phyloP scores from a whole-genome alignment of 73 alveolate species.

The Blepharisma japonicum region DNA sequence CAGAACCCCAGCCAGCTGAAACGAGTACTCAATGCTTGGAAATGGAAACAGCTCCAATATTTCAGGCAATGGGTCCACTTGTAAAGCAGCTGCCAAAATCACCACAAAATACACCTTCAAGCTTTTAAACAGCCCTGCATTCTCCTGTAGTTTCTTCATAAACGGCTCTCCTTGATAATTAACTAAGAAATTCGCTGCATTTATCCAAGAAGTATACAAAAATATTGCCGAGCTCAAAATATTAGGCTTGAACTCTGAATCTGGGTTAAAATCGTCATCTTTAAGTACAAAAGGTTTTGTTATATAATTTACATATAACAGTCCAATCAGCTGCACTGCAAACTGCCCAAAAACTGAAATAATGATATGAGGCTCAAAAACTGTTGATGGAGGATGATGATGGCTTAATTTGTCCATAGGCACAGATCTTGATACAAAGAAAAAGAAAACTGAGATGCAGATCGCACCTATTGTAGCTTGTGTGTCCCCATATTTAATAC shows the following conservation, averaged over 20 bases:
- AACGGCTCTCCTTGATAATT: slow-evolving; percentile 91
- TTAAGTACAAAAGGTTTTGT: slow-evolving; percentile 59
- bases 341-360: slow-evolving; percentile 67
- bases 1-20: too few relatives aligned
- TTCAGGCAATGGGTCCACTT: background rate
- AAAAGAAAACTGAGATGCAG: slow-evolving; percentile 62
- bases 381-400: slow-evolving; percentile 70
- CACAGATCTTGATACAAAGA: slow-evolving; percentile 64
- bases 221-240: slow-evolving; percentile 82
- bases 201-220: slow-evolving; percentile 71
- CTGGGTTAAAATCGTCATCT: slow-evolving; percentile 69
- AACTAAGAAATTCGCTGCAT: slow-evolving; percentile 75
- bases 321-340: slow-evolving; percentile 62
- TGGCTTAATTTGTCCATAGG: slow-evolving; percentile 71
- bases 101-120: background rate
- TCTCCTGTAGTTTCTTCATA: slow-evolving; percentile 46
- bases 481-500: slow-evolving; percentile 85
- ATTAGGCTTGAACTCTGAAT: slow-evolving; percentile 89
- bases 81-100: background rate
- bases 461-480: slow-evolving; percentile 80
- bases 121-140: slow-evolving; percentile 8
- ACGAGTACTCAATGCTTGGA: background rate
- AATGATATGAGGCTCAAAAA: slow-evolving; percentile 65
- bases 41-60: slow-evolving; percentile 12
- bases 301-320: slow-evolving; percentile 53